Conservation (phyloP, 2,329 filamentous ascomycete species). For the Bisporella sp. region DNA sequence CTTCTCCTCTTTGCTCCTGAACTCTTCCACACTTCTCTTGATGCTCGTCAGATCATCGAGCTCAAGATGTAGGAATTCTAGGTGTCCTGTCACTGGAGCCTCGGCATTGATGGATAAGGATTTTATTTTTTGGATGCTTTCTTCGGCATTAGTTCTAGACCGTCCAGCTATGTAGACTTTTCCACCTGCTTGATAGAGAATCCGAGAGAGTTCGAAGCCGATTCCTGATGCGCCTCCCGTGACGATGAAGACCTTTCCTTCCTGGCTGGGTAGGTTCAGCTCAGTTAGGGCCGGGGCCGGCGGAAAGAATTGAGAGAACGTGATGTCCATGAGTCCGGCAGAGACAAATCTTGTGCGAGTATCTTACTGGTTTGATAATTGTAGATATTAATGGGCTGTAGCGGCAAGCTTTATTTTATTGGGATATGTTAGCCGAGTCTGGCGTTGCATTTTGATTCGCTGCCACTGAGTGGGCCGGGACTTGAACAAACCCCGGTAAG, state of each 20-base stretch:
- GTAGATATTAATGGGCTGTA: too few species aligned
- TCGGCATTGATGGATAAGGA: constrained; percentile 11
- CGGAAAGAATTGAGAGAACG: constrained; percentile 2
- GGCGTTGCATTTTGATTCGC: too few species aligned
- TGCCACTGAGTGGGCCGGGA: too few species aligned
- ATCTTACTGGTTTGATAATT: too few species aligned
- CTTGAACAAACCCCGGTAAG: too few species aligned
- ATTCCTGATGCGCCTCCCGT: constrained; percentile 30
- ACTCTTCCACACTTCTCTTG: constrained; percentile 27
- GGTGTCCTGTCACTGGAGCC: constrained; percentile 1
- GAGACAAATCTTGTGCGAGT: too few species aligned
- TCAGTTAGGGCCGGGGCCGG: constrained; percentile 28
- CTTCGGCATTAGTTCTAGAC: constrained; percentile 29
- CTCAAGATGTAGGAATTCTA: constrained; percentile 29
- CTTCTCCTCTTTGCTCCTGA: constrained; percentile 25
- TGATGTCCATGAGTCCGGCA: neutral
- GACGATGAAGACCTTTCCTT: constrained; percentile 33
- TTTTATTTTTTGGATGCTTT: constrained; percentile 24
- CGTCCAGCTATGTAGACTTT: constrained; percentile 43
- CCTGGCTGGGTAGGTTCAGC: constrained; percentile 30
- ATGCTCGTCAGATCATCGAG: constrained; percentile 30
- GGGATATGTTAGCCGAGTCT: too few species aligned
- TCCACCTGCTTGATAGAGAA: constrained; percentile 41
- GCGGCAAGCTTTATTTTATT: too few species aligned
- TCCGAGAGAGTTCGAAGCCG: constrained; percentile 38